Base-by-base conservation (phyloP, 2,329 filamentous ascomycete genomes). In the Cladophialophora exuberans region DNA sequence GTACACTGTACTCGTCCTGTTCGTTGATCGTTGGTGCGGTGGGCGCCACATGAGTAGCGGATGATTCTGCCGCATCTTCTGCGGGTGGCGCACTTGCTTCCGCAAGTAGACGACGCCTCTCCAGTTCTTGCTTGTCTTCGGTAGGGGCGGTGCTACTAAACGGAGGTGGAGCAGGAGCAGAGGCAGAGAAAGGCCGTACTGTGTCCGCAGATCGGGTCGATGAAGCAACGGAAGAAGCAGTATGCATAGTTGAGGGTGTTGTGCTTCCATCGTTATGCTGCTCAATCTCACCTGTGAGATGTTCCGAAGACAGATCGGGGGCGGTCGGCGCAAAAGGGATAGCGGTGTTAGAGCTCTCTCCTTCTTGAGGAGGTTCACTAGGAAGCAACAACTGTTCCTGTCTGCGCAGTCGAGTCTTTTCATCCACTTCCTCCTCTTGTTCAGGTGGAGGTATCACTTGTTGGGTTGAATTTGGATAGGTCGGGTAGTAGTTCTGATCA, bases 121-220 rank as follows among this genome's bases (percentile, higher is more conserved):
- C 88, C 5, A 90, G 74, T 67, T 95, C 90, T 63, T 86, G 84
- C 69, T 95, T 94, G 69, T 95, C 92, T 52, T 94, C 89, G 0
- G 76, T 74, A 2, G 49, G 51, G 42, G 66, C 58, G 41, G 48
- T 59, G 75, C 81, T 2, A 72, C 78, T 4, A 54, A 6, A 67
- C 67, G 64, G 68, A 10, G 52, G 41, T 22, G 45, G 43, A 9
- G 64, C 52, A 18, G 59, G 58, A 42, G 61, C 52, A 41, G 51
- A 58, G 5, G 56, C 54, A 23, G 58, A 59, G 22, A 49, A 31
- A 1, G 64, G 65, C 13, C 64, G 62, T 15, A 69, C 61, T 6
- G 67, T 68, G 39, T 68, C 65, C 4, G 56, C 62, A n/a, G 67
- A 69, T 10, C 64, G 61, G n/a, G 62, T 65, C 6, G 66, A 69